Base-by-base conservation (phyloP, 768 basidiomycete genomes). In the Psilocybe cubensis region DNA sequence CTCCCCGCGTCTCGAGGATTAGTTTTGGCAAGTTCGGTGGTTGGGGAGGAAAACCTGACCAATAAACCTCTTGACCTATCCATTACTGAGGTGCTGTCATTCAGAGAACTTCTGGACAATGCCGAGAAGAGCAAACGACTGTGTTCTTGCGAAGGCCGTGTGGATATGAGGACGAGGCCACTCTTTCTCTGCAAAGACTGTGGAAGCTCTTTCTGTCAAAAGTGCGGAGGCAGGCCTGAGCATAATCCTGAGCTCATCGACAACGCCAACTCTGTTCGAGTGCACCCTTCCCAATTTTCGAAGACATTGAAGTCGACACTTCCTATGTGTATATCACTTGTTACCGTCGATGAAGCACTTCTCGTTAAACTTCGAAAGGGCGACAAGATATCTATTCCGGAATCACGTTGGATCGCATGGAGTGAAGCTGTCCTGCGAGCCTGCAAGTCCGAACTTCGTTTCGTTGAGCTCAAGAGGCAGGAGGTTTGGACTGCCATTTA, bases 101-200 rank as follows among this genome's bases (percentile, higher is more conserved):
- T 92, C 57, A 41, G 70, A 8, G 77, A 83, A 24, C 75, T 96
- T 18, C 79, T 96, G 31, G 69, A 70, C 9, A 76, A 83, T 20
- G 94, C 95, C 0, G 71, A 83, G 54, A 78, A 79, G 58, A 94
- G 91, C 61, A 80, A 86, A 14, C 85, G 96, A 24, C 83, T 94
- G 25, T 98, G 96, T 68, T 74, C 82, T n/a, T 98, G 96, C 67
- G 96, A 98, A 73, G 96, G 95, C 3, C 89, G 92, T 9, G 79
- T 84, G 33, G 88, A 84, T 59, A 86, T 94, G 65, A 89, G 92
- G 1, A 80, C 79, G 9, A 79, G 86, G 29, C 77, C 80, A 29
- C 74, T 96, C 35, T 81, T 83, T 33, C 82, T 80, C 10, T 98
- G 96, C 70, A 59, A 67, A 12, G 91, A 93, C 57, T 98, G 96